Evolutionary conservation across 148 eudicot genomes (phyloP).

Genomic region (Rhododendron williamsianum): DNA sequence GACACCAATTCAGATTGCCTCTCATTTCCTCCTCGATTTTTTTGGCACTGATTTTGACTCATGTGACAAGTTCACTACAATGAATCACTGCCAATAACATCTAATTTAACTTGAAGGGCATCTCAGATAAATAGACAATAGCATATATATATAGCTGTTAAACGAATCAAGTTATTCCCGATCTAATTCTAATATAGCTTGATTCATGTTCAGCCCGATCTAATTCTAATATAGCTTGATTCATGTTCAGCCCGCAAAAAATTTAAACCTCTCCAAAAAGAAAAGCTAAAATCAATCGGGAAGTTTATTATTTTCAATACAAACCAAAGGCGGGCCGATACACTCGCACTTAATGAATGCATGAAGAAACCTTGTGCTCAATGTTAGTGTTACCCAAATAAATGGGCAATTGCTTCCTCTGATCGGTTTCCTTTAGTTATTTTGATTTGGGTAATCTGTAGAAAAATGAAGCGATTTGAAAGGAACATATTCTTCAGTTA

Average conservation of each 20-base stretch:
- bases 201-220: not conserved
- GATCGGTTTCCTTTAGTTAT: not conserved
- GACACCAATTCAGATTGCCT: not conserved
- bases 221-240: not conserved
- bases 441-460: not conserved
- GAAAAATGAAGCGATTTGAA: not conserved
- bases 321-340: not conserved
- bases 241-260: not conserved
- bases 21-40: not conserved
- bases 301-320: not conserved
- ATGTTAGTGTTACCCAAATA: not conserved
- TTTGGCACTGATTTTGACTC: not conserved
- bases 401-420: not conserved
- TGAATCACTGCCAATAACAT: not conserved
- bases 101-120: not conserved
- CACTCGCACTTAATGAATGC: not conserved
- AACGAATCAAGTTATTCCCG: not conserved
- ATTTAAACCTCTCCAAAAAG: not conserved
- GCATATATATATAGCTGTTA: not conserved
- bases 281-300: not conserved
- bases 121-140: not conserved
- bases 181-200: not conserved
- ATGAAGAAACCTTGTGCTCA: not conserved
- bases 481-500: not conserved
- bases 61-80: not conserved